Conservation (phyloP, 2,329 filamentous ascomycete species). For the Colletotrichum eremochloae region DNA sequence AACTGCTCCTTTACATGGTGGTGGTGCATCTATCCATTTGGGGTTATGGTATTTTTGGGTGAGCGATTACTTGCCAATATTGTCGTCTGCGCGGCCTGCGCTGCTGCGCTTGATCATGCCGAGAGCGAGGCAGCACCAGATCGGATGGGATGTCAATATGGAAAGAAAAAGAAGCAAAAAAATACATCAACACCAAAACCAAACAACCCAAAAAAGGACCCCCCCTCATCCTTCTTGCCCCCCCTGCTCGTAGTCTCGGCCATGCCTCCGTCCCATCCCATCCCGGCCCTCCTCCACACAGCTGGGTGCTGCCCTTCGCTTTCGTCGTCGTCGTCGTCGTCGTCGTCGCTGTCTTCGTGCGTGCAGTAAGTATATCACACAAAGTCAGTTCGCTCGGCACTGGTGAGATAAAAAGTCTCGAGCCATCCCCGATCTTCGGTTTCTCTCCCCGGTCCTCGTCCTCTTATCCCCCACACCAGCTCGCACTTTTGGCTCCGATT, state of each 20-base stretch:
- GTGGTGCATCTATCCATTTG: background rate
- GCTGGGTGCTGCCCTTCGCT: background rate
- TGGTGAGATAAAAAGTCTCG: constrained; percentile 21
- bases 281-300: background rate
- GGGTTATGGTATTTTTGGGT: background rate
- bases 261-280: background rate
- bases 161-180: background rate
- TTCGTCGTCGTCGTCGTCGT: no score
- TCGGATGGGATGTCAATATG: no score
- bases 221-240: background rate
- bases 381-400: background rate
- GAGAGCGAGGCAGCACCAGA: no score
- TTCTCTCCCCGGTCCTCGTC: constrained; percentile 16
- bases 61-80: background rate
- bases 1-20: constrained; percentile 7
- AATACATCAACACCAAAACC: no score
- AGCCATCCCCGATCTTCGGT: constrained; percentile 33
- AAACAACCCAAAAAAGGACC: no score
- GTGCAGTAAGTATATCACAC: background rate
- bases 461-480: constrained; percentile 30
- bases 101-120: background rate
- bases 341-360: no score
- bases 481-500: constrained; percentile 5
- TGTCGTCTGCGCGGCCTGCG: background rate
- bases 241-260: background rate